Evolutionary conservation across 371 early-diverging fungal genomes (phyloP), one percentile per base, ranked within the genome.

Genomic region (Funneliformis caledonium): DNA sequence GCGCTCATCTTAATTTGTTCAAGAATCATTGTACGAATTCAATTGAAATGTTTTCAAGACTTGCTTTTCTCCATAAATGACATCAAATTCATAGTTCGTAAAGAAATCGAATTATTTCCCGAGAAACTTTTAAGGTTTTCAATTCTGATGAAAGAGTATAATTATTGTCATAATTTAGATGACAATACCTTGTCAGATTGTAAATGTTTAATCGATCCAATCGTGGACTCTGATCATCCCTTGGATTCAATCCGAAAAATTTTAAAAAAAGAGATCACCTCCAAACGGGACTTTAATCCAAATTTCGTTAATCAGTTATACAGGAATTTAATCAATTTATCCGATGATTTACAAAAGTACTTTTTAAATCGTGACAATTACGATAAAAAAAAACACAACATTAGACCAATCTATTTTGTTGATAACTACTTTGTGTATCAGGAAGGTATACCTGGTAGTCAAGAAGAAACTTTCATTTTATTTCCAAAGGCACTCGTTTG

Each of bases 301-400:
- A 10, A 16, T 45, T 9, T 19, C 22, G 42, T 74, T 1, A 50
- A 61, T 50, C 2, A 42, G 5, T 3, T 78, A 19, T 78, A 78
- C 42, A 65, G 43, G 16, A 78, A 78, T 68, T 45, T 78, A 4
- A 33, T 78, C 11, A 78, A 10, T n/a, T 67, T 78, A 37, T 37
- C 48, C 14, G 26, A 78, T 50, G 78, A 78, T 68, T 42, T 78
- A n/a, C 12, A 50, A 12, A 78, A 48, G 2, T 74, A 50, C 56
- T 43, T 31, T 14, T 16, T 43, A 65, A 65, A 65, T 65, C 37
- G 42, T 2, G 37, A 65, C 2, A 9, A 22, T 12, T 9, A 10
- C 3, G 37, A 42, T 26, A 12, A 43, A 70, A 64, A 68, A 67
- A 65, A 52, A 19, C 12, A 22, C 1, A 22, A 48, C 2, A 67